A percentile compares a stretch with the other conserved stretches of the same genome.
Conservation (phyloP, 805 yeast genomes). For the Saturnispora saitoi region DNA sequence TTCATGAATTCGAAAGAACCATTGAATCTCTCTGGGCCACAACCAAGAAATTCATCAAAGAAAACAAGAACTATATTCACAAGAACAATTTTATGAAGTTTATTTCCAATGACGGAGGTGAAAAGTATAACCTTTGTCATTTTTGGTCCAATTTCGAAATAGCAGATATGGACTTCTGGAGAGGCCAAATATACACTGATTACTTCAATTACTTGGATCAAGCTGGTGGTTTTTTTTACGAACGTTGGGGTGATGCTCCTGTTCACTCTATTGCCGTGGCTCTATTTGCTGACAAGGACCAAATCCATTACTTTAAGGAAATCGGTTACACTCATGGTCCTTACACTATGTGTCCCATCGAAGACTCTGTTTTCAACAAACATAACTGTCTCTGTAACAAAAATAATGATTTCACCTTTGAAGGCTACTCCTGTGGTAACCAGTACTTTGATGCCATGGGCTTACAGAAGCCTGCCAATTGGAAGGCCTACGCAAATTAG, state of each 20-base stretch:
- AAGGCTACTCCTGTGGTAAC: conserved; percentile 30
- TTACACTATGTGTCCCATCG: conserved; percentile 37
- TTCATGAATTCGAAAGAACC: conserved; percentile 55
- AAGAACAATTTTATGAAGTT: conserved; percentile 51
- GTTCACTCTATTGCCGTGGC: conserved; percentile 75
- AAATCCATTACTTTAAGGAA: conserved; percentile 65
- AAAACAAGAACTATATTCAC: conserved; percentile 34
- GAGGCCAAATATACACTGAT: conserved; percentile 45
- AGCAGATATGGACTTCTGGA: conserved; percentile 63
- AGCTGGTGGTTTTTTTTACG: conserved; percentile 74
- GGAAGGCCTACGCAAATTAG: conserved; percentile 20
- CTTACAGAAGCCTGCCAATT: conserved; percentile 21
- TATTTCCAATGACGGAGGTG: conserved; percentile 54
- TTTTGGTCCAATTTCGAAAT: conserved; percentile 78
- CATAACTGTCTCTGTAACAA: conserved; percentile 34
- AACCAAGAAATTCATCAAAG: conserved; percentile 36
- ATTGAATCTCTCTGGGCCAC: conserved; percentile 52
- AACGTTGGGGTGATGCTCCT: conserved; percentile 94
- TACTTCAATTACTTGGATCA: conserved; percentile 57
- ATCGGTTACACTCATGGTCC: conserved; percentile 64
- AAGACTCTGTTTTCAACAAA: conserved; percentile 20
- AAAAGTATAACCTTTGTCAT: conserved; percentile 64
- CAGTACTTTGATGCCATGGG: conserved; percentile 24
- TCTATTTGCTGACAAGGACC: conserved; percentile 43
- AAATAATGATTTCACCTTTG: conserved; percentile 31